These are phyloP conservation scores for Melastoma candidum DNA, from an alignment of 441 rosid genomes.

Conservation along the genomic window DNA sequence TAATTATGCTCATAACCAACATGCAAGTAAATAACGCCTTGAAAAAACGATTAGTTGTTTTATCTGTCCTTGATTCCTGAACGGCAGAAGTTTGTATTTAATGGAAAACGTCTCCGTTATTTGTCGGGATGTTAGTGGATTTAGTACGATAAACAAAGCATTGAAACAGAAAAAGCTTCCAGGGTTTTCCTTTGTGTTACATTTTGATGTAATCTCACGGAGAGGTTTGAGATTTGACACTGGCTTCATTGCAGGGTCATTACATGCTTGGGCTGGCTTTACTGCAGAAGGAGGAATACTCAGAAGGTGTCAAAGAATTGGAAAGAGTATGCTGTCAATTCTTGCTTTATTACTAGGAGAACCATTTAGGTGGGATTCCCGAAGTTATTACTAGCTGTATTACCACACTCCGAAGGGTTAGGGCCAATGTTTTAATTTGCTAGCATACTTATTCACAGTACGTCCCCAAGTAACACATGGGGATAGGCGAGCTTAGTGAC, in stretches of 20 bases:
- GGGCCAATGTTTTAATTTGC: not conserved
- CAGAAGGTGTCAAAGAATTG: constrained; percentile 63
- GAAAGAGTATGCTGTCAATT: constrained; percentile 36
- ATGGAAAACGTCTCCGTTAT: not conserved
- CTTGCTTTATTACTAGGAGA: not conserved
- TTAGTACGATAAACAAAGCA: not conserved
- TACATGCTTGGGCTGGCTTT: constrained; percentile 85
- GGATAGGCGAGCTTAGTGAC: too few relatives aligned
- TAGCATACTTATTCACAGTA: too few relatives aligned
- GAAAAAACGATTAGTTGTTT: too few relatives aligned
- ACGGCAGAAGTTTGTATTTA: not conserved
- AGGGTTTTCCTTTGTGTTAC: not conserved
- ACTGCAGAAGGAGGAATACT: constrained; percentile 36
- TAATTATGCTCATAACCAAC: too few relatives aligned
- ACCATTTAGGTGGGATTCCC: not conserved
- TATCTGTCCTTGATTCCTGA: too few relatives aligned
- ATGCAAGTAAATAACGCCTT: too few relatives aligned
- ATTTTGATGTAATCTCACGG: too few relatives aligned
- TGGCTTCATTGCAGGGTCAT: constrained; percentile 47
- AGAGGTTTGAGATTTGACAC: not conserved
- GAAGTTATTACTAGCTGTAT: too few relatives aligned
- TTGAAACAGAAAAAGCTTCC: not conserved
- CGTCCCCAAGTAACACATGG: too few relatives aligned
- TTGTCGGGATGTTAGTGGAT: not conserved
- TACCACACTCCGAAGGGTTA: too few relatives aligned